phyloP scores from a whole-genome alignment of 2,329 filamentous ascomycete genomes.

The Xylaria arbuscula region DNA sequence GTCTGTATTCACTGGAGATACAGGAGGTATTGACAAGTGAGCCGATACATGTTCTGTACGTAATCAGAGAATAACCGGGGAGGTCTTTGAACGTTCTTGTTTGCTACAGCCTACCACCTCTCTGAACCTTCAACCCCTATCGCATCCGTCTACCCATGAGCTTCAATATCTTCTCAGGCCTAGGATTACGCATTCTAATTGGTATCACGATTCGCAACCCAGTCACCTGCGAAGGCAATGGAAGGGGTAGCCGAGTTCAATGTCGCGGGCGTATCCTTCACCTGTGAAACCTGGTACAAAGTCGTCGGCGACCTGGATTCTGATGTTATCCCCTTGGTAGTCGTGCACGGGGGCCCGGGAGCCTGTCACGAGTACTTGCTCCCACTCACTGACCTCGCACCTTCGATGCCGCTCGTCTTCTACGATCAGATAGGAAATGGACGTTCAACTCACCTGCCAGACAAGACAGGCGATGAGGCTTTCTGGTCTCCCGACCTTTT shows the following conservation, averaged over 20 bases:
- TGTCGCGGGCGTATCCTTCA: neutral
- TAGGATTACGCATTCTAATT: too few species aligned
- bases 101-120: too few species aligned
- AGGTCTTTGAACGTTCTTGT: too few species aligned
- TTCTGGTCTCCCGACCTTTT: conserved; percentile 64
- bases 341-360: conserved; percentile 51
- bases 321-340: conserved; percentile 37
- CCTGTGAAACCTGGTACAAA: conserved; percentile 43
- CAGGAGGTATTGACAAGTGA: too few species aligned
- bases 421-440: conserved; percentile 67
- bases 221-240: neutral
- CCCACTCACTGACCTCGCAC: conserved; percentile 53
- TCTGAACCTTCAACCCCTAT: too few species aligned
- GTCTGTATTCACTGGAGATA: too few species aligned
- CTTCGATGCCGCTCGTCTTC: conserved; percentile 58
- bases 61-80: too few species aligned
- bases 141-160: too few species aligned
- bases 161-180: too few species aligned
- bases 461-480: conserved; percentile 55
- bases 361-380: conserved; percentile 57
- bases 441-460: conserved; percentile 59
- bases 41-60: too few species aligned
- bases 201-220: too few species aligned
- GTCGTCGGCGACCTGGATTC: conserved; percentile 41
- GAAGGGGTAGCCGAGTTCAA: neutral